phyloP scores from a whole-genome alignment of 192 early-diverging fungal genomes.

The Coemansia sp. region DNA sequence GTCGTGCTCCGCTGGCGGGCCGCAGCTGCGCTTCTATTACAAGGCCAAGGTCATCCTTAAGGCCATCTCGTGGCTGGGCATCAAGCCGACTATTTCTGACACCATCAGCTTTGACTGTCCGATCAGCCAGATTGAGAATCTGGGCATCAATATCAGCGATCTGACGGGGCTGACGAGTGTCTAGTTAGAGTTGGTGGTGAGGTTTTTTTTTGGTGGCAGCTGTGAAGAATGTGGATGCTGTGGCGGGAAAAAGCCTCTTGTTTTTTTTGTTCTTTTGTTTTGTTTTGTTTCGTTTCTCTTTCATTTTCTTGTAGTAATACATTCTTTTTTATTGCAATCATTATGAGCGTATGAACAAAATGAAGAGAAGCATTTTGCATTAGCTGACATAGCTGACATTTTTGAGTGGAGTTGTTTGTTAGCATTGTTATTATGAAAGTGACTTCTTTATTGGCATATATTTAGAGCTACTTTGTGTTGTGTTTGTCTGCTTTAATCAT shows the following conservation, averaged over 20 bases:
- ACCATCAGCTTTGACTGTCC: constrained; percentile 52
- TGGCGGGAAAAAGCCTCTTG: neutral
- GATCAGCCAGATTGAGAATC: constrained; percentile 32
- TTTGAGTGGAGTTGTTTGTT: too few species aligned
- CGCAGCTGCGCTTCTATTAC: constrained; percentile 46
- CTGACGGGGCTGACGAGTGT: constrained; percentile 28
- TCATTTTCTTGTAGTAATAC: too few species aligned
- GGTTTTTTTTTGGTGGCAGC: neutral
- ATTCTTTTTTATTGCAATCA: too few species aligned
- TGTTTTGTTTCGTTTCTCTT: too few species aligned
- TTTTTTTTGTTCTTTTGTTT: neutral
- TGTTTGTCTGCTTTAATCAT: too few species aligned
- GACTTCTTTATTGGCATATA: too few species aligned
- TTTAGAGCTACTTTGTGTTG: too few species aligned
- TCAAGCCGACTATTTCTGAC: constrained; percentile 54
- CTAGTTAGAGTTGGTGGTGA: neutral
- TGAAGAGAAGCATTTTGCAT: too few species aligned
- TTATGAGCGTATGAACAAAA: too few species aligned
- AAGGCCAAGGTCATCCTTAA: constrained; percentile 47
- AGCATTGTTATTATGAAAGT: too few species aligned
- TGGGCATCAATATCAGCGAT: constrained; percentile 52
- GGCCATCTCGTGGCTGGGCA: constrained; percentile 56
- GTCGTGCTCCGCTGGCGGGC: constrained; percentile 43
- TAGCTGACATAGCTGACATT: too few species aligned
- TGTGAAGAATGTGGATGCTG: too few species aligned